These are phyloP conservation scores for Sphaerosporella brunnea DNA, from an alignment of 495 filamentous ascomycete genomes.

Conservation along the genomic window DNA sequence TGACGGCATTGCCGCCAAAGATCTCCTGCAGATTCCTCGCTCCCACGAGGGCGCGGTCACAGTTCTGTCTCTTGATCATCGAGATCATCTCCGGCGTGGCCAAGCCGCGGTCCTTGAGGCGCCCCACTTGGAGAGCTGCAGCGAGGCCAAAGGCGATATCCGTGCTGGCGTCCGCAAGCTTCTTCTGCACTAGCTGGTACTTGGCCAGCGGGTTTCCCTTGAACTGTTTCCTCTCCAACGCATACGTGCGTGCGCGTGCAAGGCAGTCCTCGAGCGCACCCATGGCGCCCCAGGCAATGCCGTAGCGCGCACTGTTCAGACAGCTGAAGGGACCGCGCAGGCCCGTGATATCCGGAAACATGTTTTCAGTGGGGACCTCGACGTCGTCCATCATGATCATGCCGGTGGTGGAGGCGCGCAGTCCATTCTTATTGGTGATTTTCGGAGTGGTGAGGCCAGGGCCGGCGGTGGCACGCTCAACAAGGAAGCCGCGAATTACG, in stretches of 20 bases:
- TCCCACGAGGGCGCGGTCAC: slow-evolving; percentile 70
- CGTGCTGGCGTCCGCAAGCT: slow-evolving; percentile 77
- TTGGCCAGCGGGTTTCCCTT: slow-evolving; percentile 89
- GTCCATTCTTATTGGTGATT: slow-evolving; percentile 87
- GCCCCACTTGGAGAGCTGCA: slow-evolving; percentile 73
- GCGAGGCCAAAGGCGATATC: slow-evolving; percentile 79
- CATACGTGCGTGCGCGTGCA: slow-evolving; percentile 59
- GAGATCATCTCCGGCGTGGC: slow-evolving; percentile 90
- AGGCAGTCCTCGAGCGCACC: slow-evolving; percentile 89
- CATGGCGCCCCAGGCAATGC: slow-evolving; percentile 85
- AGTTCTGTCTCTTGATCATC: slow-evolving; percentile 97
- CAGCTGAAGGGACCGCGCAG: slow-evolving; percentile 81
- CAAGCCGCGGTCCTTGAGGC: slow-evolving; percentile 81
- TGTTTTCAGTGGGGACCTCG: slow-evolving; percentile 75
- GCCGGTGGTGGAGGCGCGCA: slow-evolving; percentile 83
- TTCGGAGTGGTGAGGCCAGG: slow-evolving; percentile 82
- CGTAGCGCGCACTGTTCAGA: slow-evolving; percentile 78
- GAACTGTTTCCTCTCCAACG: slow-evolving; percentile 86
- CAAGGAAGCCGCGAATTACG: slow-evolving; percentile 86
- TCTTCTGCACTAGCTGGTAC: slow-evolving; percentile 98
- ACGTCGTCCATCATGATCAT: slow-evolving; percentile 94
- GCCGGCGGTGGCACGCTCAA: slow-evolving; percentile 66
- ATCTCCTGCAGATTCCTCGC: slow-evolving; percentile 78
- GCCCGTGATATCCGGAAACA: slow-evolving; percentile 85
- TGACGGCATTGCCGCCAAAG: slow-evolving; percentile 92